Evolutionary conservation across 805 yeast species (phyloP).

Genomic region (Candida nitratophila): DNA sequence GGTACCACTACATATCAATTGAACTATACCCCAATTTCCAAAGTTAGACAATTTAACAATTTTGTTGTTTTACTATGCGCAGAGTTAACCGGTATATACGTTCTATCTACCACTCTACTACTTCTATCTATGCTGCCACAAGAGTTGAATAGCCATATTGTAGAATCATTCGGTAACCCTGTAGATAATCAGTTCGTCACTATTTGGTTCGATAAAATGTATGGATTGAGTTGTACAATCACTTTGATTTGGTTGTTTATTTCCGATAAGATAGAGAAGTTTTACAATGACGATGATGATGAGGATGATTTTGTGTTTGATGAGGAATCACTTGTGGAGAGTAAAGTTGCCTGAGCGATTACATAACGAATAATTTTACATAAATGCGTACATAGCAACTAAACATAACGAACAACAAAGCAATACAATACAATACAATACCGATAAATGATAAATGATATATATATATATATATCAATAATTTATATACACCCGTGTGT

Average conservation of each 20-base stretch:
- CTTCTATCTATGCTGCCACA: slow-evolving; percentile 39
- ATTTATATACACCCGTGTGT: no score
- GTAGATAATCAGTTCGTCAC: slow-evolving; percentile 40
- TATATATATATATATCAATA: no score
- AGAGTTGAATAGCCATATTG: slow-evolving; percentile 33
- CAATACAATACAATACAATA: not conserved
- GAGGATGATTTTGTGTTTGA: slow-evolving; percentile 18
- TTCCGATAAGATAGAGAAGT: slow-evolving; percentile 16
- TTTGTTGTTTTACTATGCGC: not conserved
- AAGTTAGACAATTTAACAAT: not conserved
- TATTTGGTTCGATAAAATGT: slow-evolving; percentile 45
- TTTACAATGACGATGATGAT: slow-evolving; percentile 15
- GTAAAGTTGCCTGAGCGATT: not conserved
- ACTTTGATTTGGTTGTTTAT: slow-evolving; percentile 24
- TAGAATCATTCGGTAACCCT: slow-evolving; percentile 24
- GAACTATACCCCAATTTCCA: not conserved
- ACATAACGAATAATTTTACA: no score
- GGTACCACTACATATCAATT: not conserved
- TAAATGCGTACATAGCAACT: no score
- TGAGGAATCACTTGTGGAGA: slow-evolving; percentile 18
- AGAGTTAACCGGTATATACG: slow-evolving; percentile 43
- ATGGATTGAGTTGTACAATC: slow-evolving; percentile 34
- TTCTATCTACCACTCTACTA: slow-evolving; percentile 43
- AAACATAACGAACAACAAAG: no score
- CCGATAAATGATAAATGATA: no score